A percentile compares a stretch with the other conserved stretches of the same genome.
Conservation (phyloP, 768 basidiomycete species). For the Suillus fuscotomentosus region DNA sequence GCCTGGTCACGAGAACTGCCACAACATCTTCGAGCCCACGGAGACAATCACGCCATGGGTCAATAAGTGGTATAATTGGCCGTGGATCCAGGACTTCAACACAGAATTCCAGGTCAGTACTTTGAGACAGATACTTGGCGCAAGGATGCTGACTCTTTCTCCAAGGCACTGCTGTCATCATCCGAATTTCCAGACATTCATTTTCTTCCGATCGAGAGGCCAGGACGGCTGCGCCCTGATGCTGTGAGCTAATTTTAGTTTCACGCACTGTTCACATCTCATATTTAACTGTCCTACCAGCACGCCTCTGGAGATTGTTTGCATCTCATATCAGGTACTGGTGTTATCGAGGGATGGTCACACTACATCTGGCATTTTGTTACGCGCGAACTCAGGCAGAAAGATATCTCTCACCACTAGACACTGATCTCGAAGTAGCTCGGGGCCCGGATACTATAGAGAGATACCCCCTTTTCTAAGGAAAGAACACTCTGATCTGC, state of each 20-base stretch:
- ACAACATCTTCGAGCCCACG: conserved; percentile 47
- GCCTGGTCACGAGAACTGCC: conserved; percentile 68
- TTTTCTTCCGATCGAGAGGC: conserved; percentile 60
- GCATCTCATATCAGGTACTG: conserved; percentile 44
- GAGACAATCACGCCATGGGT: conserved; percentile 39
- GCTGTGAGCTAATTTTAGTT: conserved; percentile 41
- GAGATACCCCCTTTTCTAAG: neutral
- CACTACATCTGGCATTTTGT: conserved; percentile 52
- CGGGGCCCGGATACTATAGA: neutral
- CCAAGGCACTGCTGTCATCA: conserved; percentile 42
- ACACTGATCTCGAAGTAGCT: neutral
- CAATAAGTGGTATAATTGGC: conserved; percentile 66
- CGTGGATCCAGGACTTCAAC: conserved; percentile 56
- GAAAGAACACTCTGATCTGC: neutral
- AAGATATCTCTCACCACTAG: neutral
- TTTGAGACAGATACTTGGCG: neutral
- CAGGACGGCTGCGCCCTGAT: conserved; percentile 62
- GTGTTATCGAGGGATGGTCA: conserved; percentile 52
- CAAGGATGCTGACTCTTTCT: conserved; percentile 6
- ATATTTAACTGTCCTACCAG: conserved; percentile 21
- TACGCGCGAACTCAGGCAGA: conserved; percentile 33
- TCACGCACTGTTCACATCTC: neutral
- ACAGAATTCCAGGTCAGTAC: conserved; percentile 51
- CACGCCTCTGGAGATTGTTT: conserved; percentile 46
- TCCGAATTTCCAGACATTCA: conserved; percentile 51